Evolutionary conservation across 495 filamentous ascomycete species (phyloP).

Genomic region (Penicillium soppii): DNA sequence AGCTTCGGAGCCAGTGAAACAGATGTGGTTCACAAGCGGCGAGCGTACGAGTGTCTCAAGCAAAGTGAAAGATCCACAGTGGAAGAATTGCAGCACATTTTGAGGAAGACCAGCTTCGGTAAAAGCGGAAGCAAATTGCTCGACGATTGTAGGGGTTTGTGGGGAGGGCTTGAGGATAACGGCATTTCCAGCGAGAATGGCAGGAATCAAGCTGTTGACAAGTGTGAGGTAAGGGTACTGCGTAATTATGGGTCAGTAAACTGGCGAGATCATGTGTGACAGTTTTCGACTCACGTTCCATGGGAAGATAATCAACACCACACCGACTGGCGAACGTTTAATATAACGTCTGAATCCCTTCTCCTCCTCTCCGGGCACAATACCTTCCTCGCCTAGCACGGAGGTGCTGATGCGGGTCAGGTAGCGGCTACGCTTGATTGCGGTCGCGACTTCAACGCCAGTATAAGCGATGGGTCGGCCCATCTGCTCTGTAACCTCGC

Average conservation of each 20-base stretch:
- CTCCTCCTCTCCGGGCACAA: conserved; percentile 73
- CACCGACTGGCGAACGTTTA: conserved; percentile 79
- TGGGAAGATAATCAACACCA: conserved; percentile 83
- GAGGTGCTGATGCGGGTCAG: conserved; percentile 75
- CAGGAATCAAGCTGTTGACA: conserved; percentile 86
- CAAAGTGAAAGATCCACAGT: conserved; percentile 69
- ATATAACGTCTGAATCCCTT: conserved; percentile 87
- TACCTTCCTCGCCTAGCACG: conserved; percentile 47
- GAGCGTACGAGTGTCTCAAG: conserved; percentile 74
- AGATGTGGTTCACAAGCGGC: conserved; percentile 71
- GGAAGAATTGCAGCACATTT: conserved; percentile 85
- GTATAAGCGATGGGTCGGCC: conserved; percentile 86
- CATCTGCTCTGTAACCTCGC: conserved; percentile 90
- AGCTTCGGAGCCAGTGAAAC: conserved; percentile 91
- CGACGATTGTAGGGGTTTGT: conserved; percentile 86
- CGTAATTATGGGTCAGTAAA: conserved; percentile 1
- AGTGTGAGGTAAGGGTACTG: conserved; percentile 93
- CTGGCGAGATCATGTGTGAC: background rate
- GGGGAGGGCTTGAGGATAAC: conserved; percentile 93
- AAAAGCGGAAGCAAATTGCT: conserved; percentile 76
- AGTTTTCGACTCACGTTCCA: conserved; percentile 75
- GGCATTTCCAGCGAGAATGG: conserved; percentile 80
- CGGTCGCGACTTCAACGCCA: conserved; percentile 75
- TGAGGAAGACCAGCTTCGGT: conserved; percentile 71
- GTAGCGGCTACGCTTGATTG: conserved; percentile 76